Base-by-base conservation (phyloP, 331 rosid species). In the Rhamnella rubrinervis region DNA sequence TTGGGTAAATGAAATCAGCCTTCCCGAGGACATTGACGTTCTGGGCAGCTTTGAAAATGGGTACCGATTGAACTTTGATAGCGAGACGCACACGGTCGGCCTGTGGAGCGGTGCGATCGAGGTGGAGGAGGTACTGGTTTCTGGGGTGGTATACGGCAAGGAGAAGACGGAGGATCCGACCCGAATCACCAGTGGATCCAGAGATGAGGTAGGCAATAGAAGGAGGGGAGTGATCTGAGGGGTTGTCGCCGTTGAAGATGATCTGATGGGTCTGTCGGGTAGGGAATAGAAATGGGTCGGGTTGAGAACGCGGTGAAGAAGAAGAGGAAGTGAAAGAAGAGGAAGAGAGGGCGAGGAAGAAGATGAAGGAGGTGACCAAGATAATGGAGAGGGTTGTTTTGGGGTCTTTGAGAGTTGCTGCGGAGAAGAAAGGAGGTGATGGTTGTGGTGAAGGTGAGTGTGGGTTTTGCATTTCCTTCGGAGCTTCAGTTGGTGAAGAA, bases 61-160 rank as follows among this genome's bases (percentile, higher is more conserved):
- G 88, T 37, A 75, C 41, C 0, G 89, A 61, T 59, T 91, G 89
- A 13, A 93, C 86, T 0, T 59, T 15, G 71, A 89, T 79, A 7
- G 98, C 95, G 20, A 91, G 71, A 10, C 68, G 40, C 8, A 83
- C 91, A 35, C 91, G 96, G 44, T 90, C 96, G 1, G 88, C 39
- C 4, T 71, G 82, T 5, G 97, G 62, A 17, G 96, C 95, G 55
- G 80, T 65, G 56, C 84, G 92, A 79, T 93, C 95, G 1, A 91
- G 92, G 68, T 91, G 98, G 41, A 91, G 92, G 11, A 90, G 92
- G 82, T 93, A 91, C 47, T 70, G 86, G 72, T 93, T 93, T 18
- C 85, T 80, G 0, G 98, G 98, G 62, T 93, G 98, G 82, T 84
- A 91, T 0, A 78, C 6, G 25, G 96, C 96, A n/a, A 41, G 25